A percentile compares a stretch with the other conserved stretches of the same genome.
Conservation (phyloP, 306 rosid species). For the Dryas drummondii region DNA sequence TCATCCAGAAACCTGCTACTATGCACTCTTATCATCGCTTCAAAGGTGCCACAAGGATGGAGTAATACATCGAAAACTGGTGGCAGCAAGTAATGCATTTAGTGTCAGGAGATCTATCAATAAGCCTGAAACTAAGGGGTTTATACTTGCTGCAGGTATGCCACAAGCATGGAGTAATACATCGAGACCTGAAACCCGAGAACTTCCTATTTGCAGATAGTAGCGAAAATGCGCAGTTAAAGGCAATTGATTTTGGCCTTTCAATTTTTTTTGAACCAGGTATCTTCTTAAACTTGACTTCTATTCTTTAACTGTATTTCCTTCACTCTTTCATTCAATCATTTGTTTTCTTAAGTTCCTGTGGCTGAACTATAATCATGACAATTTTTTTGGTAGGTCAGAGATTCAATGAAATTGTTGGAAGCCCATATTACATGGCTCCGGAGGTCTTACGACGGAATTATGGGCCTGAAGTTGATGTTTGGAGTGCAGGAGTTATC, state of each 20-base stretch:
- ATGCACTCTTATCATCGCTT: too few species aligned
- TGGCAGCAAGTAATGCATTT: too few species aligned
- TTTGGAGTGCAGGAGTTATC: conserved; percentile 95
- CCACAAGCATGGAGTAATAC: conserved; percentile 82
- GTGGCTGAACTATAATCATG: background rate
- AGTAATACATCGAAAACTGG: too few species aligned
- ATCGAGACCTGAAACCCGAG: conserved; percentile 90
- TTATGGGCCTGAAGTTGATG: conserved; percentile 84
- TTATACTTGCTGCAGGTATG: conserved; percentile 55
- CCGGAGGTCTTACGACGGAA: conserved; percentile 87
- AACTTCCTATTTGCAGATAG: conserved; percentile 77
- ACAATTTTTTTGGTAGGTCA: conserved; percentile 56
- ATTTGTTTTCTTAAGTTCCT: background rate
- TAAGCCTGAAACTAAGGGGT: too few species aligned
- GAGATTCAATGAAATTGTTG: conserved; percentile 84
- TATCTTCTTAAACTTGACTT: conserved; percentile 11
- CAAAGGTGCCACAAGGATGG: too few species aligned
- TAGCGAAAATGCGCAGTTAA: conserved; percentile 55
- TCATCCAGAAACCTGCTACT: too few species aligned
- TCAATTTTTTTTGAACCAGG: conserved; percentile 70
- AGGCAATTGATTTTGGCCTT: conserved; percentile 94
- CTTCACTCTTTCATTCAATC: background rate
- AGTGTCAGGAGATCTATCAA: too few species aligned
- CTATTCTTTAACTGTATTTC: background rate
- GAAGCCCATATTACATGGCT: conserved; percentile 99